Conservation (phyloP, 176 grass and related monocot species). For the Oryza meridionalis region DNA sequence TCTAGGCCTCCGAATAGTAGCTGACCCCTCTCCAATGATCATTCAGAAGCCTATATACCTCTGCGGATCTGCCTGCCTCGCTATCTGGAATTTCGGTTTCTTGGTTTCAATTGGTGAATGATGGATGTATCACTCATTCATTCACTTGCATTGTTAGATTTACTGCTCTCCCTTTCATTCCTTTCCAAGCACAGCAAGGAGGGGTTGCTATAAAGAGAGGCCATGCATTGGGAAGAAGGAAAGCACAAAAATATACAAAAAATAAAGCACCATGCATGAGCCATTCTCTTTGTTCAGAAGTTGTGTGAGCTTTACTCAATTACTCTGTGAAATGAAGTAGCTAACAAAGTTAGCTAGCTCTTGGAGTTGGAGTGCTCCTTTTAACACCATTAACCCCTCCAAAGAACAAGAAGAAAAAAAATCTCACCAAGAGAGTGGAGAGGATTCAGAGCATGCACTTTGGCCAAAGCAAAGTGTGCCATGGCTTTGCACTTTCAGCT, state of each 20-base stretch:
- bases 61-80: background rate
- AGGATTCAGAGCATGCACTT: slow-evolving; percentile 38
- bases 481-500: background rate
- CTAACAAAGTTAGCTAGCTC: slow-evolving; percentile 20
- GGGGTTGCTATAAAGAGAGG: background rate
- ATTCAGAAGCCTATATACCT: background rate
- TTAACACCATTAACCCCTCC: slow-evolving; percentile 55
- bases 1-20: background rate
- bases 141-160: background rate
- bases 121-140: background rate
- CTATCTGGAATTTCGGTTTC: background rate
- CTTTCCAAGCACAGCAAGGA: slow-evolving; percentile 1
- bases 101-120: slow-evolving; percentile 20
- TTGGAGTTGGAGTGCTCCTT: slow-evolving; percentile 60
- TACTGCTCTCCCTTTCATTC: background rate
- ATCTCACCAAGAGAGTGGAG: slow-evolving; percentile 36
- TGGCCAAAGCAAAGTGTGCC: slow-evolving; percentile 33
- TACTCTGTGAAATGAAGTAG: slow-evolving; percentile 34
- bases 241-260: background rate
- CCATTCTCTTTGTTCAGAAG: slow-evolving; percentile 20
- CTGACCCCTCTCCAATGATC: slow-evolving; percentile 15
- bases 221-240: background rate
- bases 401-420: slow-evolving; percentile 32
- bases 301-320: slow-evolving; percentile 54
- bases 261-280: too few relatives aligned